Evolutionary conservation across 352 stramenopile genomes (phyloP).

Genomic region (Plasmopara muralis): DNA sequence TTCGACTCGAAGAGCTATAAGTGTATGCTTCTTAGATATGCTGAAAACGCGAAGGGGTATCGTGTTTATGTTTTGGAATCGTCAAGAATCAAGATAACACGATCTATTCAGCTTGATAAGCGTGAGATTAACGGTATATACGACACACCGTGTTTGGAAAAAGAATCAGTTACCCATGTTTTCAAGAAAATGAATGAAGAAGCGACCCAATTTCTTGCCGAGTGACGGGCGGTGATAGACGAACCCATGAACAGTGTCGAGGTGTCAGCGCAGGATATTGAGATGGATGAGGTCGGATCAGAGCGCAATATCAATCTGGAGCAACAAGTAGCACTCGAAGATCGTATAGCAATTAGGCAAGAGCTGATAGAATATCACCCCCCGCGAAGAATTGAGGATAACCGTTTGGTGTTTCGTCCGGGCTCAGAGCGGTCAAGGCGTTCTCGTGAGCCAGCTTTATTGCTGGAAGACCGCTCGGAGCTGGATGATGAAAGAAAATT

Average conservation of each 20-base stretch:
- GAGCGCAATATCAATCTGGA: background rate
- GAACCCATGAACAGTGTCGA: background rate
- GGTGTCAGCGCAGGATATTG: background rate
- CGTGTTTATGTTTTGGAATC: conserved; percentile 9
- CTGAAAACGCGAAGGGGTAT: conserved; percentile 11
- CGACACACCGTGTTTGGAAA: background rate
- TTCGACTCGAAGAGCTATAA: background rate
- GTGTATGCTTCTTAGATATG: background rate
- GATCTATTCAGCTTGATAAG: too few species aligned
- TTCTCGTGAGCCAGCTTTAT: background rate
- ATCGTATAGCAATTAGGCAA: background rate
- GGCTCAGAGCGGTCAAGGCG: background rate
- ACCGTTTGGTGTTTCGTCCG: background rate
- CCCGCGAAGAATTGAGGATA: background rate
- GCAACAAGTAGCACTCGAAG: background rate
- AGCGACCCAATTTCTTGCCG: background rate
- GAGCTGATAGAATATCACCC: conserved; percentile 6
- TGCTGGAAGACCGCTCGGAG: conserved; percentile 1
- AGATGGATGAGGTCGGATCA: conserved; percentile 4
- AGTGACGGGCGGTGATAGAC: background rate
- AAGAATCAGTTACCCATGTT: background rate
- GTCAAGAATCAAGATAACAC: conserved; percentile 9
- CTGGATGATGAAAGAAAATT: background rate
- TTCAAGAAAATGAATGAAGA: background rate
- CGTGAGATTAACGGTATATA: too few species aligned